Evolutionary conservation across 768 basidiomycete species (phyloP).

Genomic region (Leccinum disarticulatum): DNA sequence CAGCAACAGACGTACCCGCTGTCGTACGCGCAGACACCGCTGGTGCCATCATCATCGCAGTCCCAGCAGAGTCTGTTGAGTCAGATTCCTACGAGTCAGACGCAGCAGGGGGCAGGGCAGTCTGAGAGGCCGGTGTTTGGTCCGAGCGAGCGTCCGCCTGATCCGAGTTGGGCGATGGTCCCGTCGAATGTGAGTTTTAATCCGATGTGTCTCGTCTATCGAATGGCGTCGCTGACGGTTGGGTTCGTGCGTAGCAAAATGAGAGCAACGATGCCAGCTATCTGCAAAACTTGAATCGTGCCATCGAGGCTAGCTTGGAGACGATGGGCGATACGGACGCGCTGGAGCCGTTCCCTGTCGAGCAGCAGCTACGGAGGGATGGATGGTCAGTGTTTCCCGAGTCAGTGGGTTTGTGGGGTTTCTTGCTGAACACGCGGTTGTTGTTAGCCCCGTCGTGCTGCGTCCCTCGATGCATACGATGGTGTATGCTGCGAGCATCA

Average conservation of each 20-base stretch:
- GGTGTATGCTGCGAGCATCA: conserved; percentile 60
- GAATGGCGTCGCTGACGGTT: background rate
- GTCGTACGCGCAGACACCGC: conserved; percentile 16
- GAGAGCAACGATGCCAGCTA: conserved; percentile 45
- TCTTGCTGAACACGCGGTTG: conserved; percentile 3
- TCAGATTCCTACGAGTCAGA: background rate
- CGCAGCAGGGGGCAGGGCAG: conserved; percentile 13
- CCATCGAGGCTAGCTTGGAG: conserved; percentile 69
- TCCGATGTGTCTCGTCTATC: background rate
- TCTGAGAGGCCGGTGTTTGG: conserved; percentile 47
- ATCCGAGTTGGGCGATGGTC: conserved; percentile 70
- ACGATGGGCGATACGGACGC: conserved; percentile 48
- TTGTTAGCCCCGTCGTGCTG: conserved; percentile 64
- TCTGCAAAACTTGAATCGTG: conserved; percentile 64
- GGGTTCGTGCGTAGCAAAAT: conserved; percentile 25
- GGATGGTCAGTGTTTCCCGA: conserved; percentile 47
- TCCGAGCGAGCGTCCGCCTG: conserved; percentile 58
- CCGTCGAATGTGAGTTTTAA: conserved; percentile 55
- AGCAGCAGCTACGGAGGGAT: conserved; percentile 54
- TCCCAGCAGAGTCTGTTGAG: background rate
- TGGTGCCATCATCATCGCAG: background rate
- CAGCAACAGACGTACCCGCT: conserved; percentile 19
- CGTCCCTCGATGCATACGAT: conserved; percentile 53
- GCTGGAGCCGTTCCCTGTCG: conserved; percentile 50
- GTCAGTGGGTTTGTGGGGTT: background rate